Conservation (phyloP, 768 basidiomycete species). For the Mycena alexandri region DNA sequence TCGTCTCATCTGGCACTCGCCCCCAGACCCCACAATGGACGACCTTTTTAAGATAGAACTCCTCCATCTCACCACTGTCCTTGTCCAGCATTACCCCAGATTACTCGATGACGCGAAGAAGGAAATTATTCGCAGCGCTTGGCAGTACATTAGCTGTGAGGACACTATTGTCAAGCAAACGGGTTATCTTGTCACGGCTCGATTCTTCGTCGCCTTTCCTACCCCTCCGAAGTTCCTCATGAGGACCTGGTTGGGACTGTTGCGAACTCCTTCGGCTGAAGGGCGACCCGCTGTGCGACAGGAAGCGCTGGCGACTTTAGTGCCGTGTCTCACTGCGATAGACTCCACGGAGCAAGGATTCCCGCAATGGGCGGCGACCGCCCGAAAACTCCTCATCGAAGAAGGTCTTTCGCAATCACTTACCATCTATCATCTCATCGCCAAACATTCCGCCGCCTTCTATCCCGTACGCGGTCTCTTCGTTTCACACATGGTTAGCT, state of each 20-base stretch:
- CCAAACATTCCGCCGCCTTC: conserved; percentile 91
- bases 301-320: conserved; percentile 87
- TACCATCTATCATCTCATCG: conserved; percentile 92
- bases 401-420: conserved; percentile 82
- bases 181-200: conserved; percentile 89
- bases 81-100: conserved; percentile 88
- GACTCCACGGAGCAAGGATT: conserved; percentile 69
- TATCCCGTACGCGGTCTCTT: conserved; percentile 94
- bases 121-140: conserved; percentile 93
- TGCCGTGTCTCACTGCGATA: conserved; percentile 80
- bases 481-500: conserved; percentile 93
- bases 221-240: conserved; percentile 93
- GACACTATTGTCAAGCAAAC: conserved; percentile 95
- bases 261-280: conserved; percentile 78
- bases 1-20: conserved; percentile 84
- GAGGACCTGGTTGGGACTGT: conserved; percentile 89
- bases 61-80: conserved; percentile 87
- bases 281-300: conserved; percentile 86
- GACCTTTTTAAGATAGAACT: conserved; percentile 94
- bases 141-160: conserved; percentile 88
- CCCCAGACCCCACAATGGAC: conserved; percentile 72
- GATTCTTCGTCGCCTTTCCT: conserved; percentile 91
- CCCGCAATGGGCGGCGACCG: conserved; percentile 88
- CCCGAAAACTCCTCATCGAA: conserved; percentile 87
- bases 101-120: conserved; percentile 87